These are phyloP conservation scores for Caloboletus firmus DNA, from an alignment of 1,284 basidiomycete genomes.

Conservation along the genomic window DNA sequence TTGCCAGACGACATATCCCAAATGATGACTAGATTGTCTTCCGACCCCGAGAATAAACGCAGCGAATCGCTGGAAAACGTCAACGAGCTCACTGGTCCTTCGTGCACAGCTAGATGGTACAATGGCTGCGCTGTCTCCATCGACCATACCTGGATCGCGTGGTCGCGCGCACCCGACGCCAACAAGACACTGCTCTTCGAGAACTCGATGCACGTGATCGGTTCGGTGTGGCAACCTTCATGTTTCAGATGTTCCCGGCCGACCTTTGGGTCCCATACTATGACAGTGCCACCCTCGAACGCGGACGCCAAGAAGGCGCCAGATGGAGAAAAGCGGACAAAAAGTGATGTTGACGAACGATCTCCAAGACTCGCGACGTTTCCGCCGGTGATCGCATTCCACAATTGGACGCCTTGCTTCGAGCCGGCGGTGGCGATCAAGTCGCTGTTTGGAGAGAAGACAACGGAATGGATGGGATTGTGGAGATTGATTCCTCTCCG, in stretches of 20 bases:
- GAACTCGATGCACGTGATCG: conserved; percentile 16
- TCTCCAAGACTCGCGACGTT: conserved; percentile 18
- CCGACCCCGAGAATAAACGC: conserved; percentile 8
- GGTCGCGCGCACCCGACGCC: conserved; percentile 16
- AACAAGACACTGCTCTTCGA: conserved; percentile 15
- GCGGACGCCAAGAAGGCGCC: conserved; percentile 17
- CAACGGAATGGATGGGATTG: conserved; percentile 6
- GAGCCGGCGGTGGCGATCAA: conserved; percentile 11
- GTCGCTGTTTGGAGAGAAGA: conserved; percentile 15
- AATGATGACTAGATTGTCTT: conserved; percentile 14
- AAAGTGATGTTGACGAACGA: too few species aligned
- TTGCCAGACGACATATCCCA: conserved; percentile 10
- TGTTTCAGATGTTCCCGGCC: conserved; percentile 14
- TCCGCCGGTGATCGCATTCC: conserved; percentile 17
- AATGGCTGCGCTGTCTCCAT: conserved; percentile 8
- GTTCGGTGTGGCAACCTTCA: neutral
- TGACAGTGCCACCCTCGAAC: conserved; percentile 8
- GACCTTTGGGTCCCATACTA: conserved; percentile 20
- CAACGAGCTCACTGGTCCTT: conserved; percentile 10
- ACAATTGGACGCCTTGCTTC: conserved; percentile 18
- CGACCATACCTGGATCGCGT: conserved; percentile 17
- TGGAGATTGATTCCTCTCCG: too few species aligned
- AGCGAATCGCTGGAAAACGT: conserved; percentile 12
- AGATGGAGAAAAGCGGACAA: conserved; percentile 16
- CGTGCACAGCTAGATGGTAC: conserved; percentile 5